phyloP scores from a whole-genome alignment of 306 rosid genomes.

The Malus fusca region DNA sequence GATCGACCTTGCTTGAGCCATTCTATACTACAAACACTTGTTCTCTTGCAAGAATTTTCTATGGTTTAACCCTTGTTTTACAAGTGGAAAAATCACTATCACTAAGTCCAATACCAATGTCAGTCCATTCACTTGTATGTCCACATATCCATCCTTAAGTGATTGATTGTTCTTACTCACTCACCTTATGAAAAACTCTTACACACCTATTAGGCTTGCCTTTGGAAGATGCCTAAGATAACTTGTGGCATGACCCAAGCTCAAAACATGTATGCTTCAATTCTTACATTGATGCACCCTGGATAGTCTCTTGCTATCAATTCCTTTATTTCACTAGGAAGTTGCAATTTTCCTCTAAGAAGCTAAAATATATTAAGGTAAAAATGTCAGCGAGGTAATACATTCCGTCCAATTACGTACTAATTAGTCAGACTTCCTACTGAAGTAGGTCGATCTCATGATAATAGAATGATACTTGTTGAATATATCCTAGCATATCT shows the following conservation, averaged over 20 bases:
- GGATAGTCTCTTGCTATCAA: background rate
- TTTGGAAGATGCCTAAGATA: background rate
- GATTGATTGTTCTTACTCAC: too few relatives aligned
- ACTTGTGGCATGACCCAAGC: background rate
- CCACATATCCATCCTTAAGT: too few relatives aligned
- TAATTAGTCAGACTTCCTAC: background rate
- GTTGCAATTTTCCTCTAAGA: background rate
- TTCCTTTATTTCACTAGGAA: background rate
- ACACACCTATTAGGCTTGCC: background rate
- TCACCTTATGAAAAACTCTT: too few relatives aligned
- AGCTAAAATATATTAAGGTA: background rate
- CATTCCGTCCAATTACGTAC: background rate
- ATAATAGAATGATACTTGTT: background rate
- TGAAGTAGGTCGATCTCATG: background rate
- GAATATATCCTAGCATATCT: constrained; percentile 8
- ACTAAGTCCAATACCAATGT: too few relatives aligned
- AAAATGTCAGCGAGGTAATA: background rate
- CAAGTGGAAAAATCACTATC: too few relatives aligned
- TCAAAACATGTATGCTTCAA: background rate
- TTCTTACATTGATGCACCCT: background rate
- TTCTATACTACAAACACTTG: too few relatives aligned
- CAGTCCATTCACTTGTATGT: too few relatives aligned
- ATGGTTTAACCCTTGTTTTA: too few relatives aligned
- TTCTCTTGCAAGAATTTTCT: too few relatives aligned
- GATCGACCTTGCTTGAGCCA: too few relatives aligned